Base-by-base conservation (phyloP, 1,284 basidiomycete species). In the Cutaneotrichosporon cyanovorans region DNA sequence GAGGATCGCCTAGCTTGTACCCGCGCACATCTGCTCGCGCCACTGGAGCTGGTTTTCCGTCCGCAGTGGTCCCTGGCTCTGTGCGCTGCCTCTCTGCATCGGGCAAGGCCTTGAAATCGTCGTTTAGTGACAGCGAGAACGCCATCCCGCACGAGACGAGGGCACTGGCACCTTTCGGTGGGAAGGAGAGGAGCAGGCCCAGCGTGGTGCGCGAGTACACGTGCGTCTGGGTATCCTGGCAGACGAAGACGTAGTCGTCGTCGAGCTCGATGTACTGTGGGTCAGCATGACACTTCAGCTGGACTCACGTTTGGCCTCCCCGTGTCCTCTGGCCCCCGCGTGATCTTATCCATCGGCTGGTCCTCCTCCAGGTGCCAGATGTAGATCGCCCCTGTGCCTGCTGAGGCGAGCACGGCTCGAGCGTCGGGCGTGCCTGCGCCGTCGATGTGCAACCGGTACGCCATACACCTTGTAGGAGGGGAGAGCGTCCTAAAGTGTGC, bases 241-340 rank as follows among this genome's bases (percentile, higher is more conserved):
- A 69, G 38, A 69, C 25, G 43, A 67, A 71, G 23, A 69, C 50
- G 46, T 49, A 61, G 15, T 66, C 54, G 41, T 71, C 66, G 49
- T 71, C 69, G 33, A 71, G 59, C 39, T 71, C 69, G 37, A 71
- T 58, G 45, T 71, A 71, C 66, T 69, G 49, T 14, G 22, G 9
- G 48, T 53, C 40, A 59, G 50, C 31, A 6, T 2, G 12, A 4
- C 30, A 19, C 25, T 12, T 12, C 7, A 19, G 8, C 5, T 14
- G 7, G 10, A 48, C 63, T 51, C 28, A 61, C 61, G 32, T 57
- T 57, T 0, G 54, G 50, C 8, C 42, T 20, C 5, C 47, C 46
- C 23, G 30, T 43, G 19, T 62, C 56, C 14, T 43, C 42, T 2
- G 19, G 20, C 2, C 45, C 45, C 9, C 58, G 45, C 5, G 39